Evolutionary conservation across 1,284 basidiomycete genomes (phyloP), one percentile per base, ranked within the genome.

Genomic region (Volvariella volvacea): DNA sequence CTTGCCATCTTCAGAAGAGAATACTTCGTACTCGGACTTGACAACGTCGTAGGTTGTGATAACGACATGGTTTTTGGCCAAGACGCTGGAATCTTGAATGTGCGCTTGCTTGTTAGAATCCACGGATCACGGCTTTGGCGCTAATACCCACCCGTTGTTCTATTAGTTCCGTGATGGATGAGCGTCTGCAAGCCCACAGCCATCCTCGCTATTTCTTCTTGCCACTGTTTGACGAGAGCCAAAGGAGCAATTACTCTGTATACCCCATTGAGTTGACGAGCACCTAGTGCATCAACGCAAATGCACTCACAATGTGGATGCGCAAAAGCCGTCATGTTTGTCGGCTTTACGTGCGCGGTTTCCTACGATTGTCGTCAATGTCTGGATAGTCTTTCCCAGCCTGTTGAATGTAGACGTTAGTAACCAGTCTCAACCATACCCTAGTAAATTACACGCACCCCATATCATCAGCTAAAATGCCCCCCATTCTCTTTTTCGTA

Each of bases 381-480:
- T 89, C 58, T 96, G 93, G n/a, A 95, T 88, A 0, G 92, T 97
- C 67, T 96, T 94, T 1, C 91, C 92, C 1, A 94, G 73, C 51
- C 83, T 87, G 44, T 21, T 19, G 30, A 49, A 42, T 20, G 22
- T 19, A 36, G 32, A 10, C 25, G 30, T 31, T 20, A 44, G n/a
- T 22, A n/a, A n/a, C n/a, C n/a, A n/a, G n/a, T n/a, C n/a, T n/a
- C n/a, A n/a, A 34, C 28, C 42, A 14, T 48, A 36, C 30, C 12
- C 31, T 41, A 25, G 32, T 39, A 21, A 39, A 39, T 21, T 21
- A 33, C 15, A 54, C 71, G 42, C 53, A 84, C 84, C 89, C 85
- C 84, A 92, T 92, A 60, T 95, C 92, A 58, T 95, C 92, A 0
- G 93, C 92, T 8, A 96, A 68, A 55, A 96, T 95, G 0, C 94